These are phyloP conservation scores for Aphanomyces euteiches DNA, from an alignment of 352 stramenopile genomes.

Conservation along the genomic window DNA sequence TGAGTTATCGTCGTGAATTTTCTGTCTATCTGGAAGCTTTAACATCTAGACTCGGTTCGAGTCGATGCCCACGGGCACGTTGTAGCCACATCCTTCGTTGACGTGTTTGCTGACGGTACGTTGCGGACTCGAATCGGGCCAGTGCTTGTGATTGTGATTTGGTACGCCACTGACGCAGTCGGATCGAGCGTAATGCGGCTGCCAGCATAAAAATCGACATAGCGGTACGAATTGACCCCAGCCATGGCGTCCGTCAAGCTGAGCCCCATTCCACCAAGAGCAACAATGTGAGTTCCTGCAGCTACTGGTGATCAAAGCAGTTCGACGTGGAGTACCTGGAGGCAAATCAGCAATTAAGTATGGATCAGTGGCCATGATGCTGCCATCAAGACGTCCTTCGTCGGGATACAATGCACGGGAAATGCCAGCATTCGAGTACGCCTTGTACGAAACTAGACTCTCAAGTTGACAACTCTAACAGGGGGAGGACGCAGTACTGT, in stretches of 20 bases:
- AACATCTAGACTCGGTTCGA: too few relatives aligned
- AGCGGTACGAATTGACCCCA: conserved; percentile 10
- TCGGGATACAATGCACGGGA: not conserved
- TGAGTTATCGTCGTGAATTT: too few relatives aligned
- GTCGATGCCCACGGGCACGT: too few relatives aligned
- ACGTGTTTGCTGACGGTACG: too few relatives aligned
- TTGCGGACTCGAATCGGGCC: not conserved
- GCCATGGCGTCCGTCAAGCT: not conserved
- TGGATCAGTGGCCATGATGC: conserved; percentile 33
- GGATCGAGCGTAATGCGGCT: not conserved
- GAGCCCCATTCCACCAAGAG: not conserved
- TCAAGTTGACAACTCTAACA: conserved; percentile 11
- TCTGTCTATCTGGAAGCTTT: too few relatives aligned
- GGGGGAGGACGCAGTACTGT: not conserved
- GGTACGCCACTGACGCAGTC: conserved; percentile 9
- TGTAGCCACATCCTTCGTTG: too few relatives aligned
- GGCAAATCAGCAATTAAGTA: conserved; percentile 21
- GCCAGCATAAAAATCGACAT: not conserved
- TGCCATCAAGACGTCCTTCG: conserved; percentile 34
- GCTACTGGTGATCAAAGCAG: not conserved
- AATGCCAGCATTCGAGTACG: conserved; percentile 44
- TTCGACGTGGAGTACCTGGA: not conserved
- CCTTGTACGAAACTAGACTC: conserved; percentile 26
- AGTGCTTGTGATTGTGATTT: conserved; percentile 15
- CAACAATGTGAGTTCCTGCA: conserved; percentile 9